phyloP scores from a whole-genome alignment of 768 basidiomycete species.

The Roridomyces roridus region DNA sequence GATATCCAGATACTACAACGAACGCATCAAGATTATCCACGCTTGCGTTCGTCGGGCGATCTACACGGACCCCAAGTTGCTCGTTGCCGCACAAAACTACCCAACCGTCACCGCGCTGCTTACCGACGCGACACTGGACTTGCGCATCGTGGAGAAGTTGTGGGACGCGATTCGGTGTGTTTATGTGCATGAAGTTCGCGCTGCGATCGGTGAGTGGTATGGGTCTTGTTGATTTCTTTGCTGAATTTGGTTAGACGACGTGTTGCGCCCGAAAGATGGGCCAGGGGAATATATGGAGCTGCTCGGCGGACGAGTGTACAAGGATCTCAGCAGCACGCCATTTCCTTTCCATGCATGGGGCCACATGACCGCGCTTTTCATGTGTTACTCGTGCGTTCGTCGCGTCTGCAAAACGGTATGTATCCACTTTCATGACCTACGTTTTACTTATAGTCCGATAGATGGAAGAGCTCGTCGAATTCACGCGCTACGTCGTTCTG shows the following conservation, averaged over 20 bases:
- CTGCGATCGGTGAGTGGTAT: conserved; percentile 23
- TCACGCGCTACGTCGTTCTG: conserved; percentile 35
- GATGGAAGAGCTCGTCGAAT: conserved; percentile 36
- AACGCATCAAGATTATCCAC: conserved; percentile 39
- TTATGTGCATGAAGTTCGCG: conserved; percentile 35
- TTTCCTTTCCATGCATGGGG: conserved; percentile 44
- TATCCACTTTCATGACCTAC: too few species aligned
- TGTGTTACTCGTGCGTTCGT: conserved; percentile 40
- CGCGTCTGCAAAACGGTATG: conserved; percentile 35
- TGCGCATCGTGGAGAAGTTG: conserved; percentile 38
- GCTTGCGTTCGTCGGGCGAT: conserved; percentile 45
- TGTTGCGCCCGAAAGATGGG: conserved; percentile 29
- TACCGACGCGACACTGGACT: conserved; percentile 35
- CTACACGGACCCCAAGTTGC: conserved; percentile 42
- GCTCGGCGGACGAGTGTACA: conserved; percentile 41
- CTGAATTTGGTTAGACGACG: conserved; percentile 30
- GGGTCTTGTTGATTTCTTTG: not conserved
- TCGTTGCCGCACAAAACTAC: conserved; percentile 42
- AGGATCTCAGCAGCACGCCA: conserved; percentile 29
- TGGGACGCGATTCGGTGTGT: conserved; percentile 40
- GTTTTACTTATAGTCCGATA: too few species aligned
- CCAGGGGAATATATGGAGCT: conserved; percentile 35
- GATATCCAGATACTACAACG: conserved; percentile 36
- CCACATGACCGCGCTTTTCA: conserved; percentile 35
- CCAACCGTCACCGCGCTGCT: conserved; percentile 34